Base-by-base conservation (phyloP, 2,329 filamentous ascomycete species). In the Aspergillus pseudoterreus region DNA sequence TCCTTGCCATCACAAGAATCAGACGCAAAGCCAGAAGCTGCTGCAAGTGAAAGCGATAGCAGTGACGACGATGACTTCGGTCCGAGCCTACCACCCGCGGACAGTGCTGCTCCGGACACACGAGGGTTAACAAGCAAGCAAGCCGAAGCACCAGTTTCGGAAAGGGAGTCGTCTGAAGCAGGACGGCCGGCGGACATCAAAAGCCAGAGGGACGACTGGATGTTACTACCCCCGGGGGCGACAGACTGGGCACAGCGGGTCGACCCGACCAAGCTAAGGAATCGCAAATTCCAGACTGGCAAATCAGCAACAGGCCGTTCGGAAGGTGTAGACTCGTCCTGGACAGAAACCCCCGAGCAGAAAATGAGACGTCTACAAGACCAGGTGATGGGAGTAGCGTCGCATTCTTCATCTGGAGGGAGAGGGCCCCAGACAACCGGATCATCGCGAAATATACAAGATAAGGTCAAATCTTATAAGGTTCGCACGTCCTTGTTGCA, bases 331-430 rank as follows among this genome's bases (percentile, higher is more conserved):
- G 66, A 69, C 64, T 84, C 83, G 19, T 83, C 92, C 41, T 97
- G 92, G 92, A 92, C 90, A 0, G 92, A 97, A 70, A 96, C 90
- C 8, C 88, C 90, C 0, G 88, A 92, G 67, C 82, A 96, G 71
- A 95, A 95, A 70, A 83, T 88, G 52, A 85, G 87, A 69, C 81
- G 90, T 36, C 73, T 96, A 19, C 85, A 87, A 61, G 85, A 95
- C 67, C 84, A 94, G 48, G 87, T 95, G 10, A 81, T 96, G 60
- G 92, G 92, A 0, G 82, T 92, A 2, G 73, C 69, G 52, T 65
- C 70, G 24, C 46, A 58, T 24, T n/a, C 52, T 14, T 50, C 62
- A 46, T 17, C 57, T 45, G 47, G 24, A 9, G 44, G 32, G 30
- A 35, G 22, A 11, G 43, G 41, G 3, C 11, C 33, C 14, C 43